Percentiles rank a stretch among this genome's conserved stretches.
Evolutionary conservation across 129 eudicot species (phyloP).

Genomic region (Flaveria sonorensis): DNA sequence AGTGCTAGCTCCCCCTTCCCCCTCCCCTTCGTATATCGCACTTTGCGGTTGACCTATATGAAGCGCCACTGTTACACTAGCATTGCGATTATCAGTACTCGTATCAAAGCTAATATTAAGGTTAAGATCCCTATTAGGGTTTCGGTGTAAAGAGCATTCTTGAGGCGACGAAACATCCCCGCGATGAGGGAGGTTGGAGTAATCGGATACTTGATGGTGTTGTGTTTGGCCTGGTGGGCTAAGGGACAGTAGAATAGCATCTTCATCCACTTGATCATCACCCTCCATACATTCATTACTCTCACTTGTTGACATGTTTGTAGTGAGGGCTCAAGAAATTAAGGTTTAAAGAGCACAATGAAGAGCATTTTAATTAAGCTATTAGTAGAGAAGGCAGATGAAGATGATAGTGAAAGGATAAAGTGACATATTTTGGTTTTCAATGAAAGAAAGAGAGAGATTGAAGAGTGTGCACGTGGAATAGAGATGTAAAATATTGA

Average conservation of each 20-base stretch:
- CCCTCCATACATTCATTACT: slow-evolving; percentile 47
- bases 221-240: slow-evolving; percentile 73
- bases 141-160: slow-evolving; percentile 23
- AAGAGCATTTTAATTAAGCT: neutral
- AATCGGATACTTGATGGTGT: neutral
- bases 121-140: slow-evolving; percentile 39
- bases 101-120: slow-evolving; percentile 25
- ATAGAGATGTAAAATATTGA: slow-evolving; percentile 18
- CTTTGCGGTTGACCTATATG: slow-evolving; percentile 26
- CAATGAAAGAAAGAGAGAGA: slow-evolving; percentile 16
- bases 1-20: slow-evolving; percentile 1
- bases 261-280: slow-evolving; percentile 53
- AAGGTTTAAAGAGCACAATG: neutral
- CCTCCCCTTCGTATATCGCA: neutral
- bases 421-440: neutral
- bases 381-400: slow-evolving; percentile 27
- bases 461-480: slow-evolving; percentile 48
- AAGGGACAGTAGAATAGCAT: slow-evolving; percentile 68
- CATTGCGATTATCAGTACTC: slow-evolving; percentile 7
- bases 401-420: slow-evolving; percentile 12
- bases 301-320: slow-evolving; percentile 52
- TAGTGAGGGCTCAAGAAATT: neutral
- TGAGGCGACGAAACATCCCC: slow-evolving; percentile 13
- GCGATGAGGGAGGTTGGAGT: too few relatives aligned
- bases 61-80: slow-evolving; percentile 69